Evolutionary conservation across 805 yeast genomes (phyloP), one percentile per base, ranked within the genome.

Genomic region (Candida germanica): DNA sequence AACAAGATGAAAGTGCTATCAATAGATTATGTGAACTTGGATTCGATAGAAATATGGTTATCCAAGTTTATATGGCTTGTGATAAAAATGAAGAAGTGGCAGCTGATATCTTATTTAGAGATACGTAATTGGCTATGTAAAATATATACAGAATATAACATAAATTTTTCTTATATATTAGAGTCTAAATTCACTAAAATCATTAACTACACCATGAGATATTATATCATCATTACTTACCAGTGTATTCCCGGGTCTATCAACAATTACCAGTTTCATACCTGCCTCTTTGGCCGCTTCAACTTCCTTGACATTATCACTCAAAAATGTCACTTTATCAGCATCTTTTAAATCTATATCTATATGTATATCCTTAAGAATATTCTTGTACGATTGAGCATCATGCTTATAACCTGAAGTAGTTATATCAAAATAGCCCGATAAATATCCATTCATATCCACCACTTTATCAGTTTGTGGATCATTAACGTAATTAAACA

Each of bases 31-130:
- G 95, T 59, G 97, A 85, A 61, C 72, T 93, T 47, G 98, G 98
- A 0, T 93, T 93, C 53, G 96, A 87, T 48, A 77, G 96, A 48
- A 74, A 81, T 48, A 68, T 83, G 39, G 98, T 86, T 29, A 78
- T 88, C 42, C 96, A 89, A 67, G 95, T 94, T 20, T 93, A 87
- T 66, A 81, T 93, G 73, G 98, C 98, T 27, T 93, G 98, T 63
- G 98, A 93, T 54, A 91, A 88, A 66, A 87, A 93, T 63, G 98
- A 93, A 67, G 96, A 91, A 68, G 76, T 87, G 52, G 88, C 98
- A 28, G 98, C 98, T 15, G 93, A 93, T 66, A 77, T 87, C 54
- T 71, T 93, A 50, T 85, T 93, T 51, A 64, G 72, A 44, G 72
- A 66, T 56, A 57, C 59, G 55, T 20, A 20, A 20, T 20, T 10